Evolutionary conservation across 2,329 filamentous ascomycete genomes (phyloP).

Genomic region (Penicillium brasilianum): DNA sequence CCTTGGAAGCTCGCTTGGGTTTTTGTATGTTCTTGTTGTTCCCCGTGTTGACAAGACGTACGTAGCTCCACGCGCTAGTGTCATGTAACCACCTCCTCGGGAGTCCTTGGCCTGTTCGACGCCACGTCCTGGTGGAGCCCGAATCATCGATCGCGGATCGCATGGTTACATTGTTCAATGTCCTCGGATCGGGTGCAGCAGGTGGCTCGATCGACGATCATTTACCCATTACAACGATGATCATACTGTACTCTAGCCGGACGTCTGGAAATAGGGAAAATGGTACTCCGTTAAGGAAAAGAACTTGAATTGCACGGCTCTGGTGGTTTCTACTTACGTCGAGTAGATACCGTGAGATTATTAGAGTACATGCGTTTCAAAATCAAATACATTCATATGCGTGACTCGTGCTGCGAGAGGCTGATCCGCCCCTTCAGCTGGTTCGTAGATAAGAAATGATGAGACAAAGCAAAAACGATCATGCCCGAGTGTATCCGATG

Average conservation of each 20-base stretch:
- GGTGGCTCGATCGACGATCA: background rate
- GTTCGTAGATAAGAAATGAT: slow-evolving; percentile 13
- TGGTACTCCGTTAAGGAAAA: background rate
- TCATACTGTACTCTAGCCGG: too few species aligned
- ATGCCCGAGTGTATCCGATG: slow-evolving; percentile 23
- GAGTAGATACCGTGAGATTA: background rate
- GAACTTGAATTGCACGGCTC: background rate
- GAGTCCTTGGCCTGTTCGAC: background rate
- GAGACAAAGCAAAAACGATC: slow-evolving; percentile 16
- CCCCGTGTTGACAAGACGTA: background rate
- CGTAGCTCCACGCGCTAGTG: slow-evolving; percentile 6
- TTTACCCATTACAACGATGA: background rate
- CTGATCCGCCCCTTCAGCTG: slow-evolving; percentile 13
- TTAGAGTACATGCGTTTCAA: slow-evolving; percentile 18
- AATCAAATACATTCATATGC: slow-evolving; percentile 13
- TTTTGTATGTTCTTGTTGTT: background rate
- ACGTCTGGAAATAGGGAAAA: too few species aligned
- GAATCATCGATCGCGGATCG: slow-evolving; percentile 5
- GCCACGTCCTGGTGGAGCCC: slow-evolving; percentile 7
- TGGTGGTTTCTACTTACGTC: background rate
- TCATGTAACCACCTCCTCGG: background rate
- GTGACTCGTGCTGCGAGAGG: slow-evolving; percentile 25
- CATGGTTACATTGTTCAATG: slow-evolving; percentile 7
- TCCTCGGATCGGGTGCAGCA: slow-evolving; percentile 7
- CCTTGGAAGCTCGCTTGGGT: background rate